A percentile compares a stretch with the other conserved stretches of the same genome.
These are phyloP conservation scores for Phytophthora pinifolia DNA, from an alignment of 352 stramenopile genomes.

Conservation along the genomic window DNA sequence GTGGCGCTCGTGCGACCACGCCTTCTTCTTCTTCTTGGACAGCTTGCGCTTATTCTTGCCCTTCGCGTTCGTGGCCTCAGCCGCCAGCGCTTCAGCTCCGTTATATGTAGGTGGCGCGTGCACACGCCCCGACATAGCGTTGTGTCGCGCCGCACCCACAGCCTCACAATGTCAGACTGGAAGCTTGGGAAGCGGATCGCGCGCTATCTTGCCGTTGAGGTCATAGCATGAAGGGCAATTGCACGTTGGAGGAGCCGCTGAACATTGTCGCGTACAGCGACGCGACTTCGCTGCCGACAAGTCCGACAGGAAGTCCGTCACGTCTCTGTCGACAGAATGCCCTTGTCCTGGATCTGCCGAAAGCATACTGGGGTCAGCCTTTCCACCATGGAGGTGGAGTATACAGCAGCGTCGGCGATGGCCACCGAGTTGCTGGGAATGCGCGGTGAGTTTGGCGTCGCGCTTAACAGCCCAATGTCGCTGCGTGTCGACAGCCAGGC, in stretches of 20 bases:
- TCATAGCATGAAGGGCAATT: too few relatives aligned
- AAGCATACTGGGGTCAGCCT: slow-evolving; percentile 16
- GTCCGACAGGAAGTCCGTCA: slow-evolving; percentile 22
- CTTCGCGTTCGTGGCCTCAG: neutral
- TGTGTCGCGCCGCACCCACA: slow-evolving; percentile 15
- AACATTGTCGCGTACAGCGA: slow-evolving; percentile 22
- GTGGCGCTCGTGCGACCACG: neutral
- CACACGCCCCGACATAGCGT: slow-evolving; percentile 31
- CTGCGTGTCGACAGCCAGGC: slow-evolving; percentile 13
- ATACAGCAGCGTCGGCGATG: slow-evolving; percentile 11
- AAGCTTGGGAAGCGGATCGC: slow-evolving; percentile 17
- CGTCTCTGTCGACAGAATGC: slow-evolving; percentile 17
- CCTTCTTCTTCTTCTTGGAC: neutral
- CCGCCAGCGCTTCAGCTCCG: too few relatives aligned
- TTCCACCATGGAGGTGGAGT: slow-evolving; percentile 28
- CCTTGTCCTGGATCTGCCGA: slow-evolving; percentile 2
- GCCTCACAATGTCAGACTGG: slow-evolving; percentile 8
- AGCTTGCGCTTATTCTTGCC: neutral
- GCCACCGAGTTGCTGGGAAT: slow-evolving; percentile 14
- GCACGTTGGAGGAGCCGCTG: too few relatives aligned
- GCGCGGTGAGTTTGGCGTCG: slow-evolving; percentile 4
- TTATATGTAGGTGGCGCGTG: too few relatives aligned
- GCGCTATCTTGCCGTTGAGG: too few relatives aligned
- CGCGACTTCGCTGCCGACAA: slow-evolving; percentile 29
- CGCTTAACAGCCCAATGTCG: neutral